phyloP scores from a whole-genome alignment of 768 basidiomycete genomes.

The Boletus speciosus region DNA sequence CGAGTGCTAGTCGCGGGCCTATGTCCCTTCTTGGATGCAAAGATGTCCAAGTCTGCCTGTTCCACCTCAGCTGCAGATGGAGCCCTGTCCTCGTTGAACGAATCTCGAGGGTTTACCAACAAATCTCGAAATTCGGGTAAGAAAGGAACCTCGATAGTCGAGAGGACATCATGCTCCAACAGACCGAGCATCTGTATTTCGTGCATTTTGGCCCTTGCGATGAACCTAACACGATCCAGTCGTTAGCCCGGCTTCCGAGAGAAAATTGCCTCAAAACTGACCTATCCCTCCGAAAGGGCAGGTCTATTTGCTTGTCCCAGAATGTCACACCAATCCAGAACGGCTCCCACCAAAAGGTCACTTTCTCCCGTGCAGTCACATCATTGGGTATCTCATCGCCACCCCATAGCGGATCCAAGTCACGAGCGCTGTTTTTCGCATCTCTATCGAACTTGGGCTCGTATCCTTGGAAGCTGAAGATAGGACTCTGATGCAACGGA shows the following conservation, averaged over 20 bases:
- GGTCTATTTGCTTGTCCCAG: conserved; percentile 85
- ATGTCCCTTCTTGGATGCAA: conserved; percentile 46
- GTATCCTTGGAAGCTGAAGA: conserved; percentile 81
- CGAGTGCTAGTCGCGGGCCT: conserved; percentile 31
- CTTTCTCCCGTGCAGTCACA: conserved; percentile 39
- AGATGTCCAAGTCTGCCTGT: conserved; percentile 69
- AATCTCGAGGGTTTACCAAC: conserved; percentile 31
- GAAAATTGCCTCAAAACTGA: conserved; percentile 24
- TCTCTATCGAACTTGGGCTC: conserved; percentile 56
- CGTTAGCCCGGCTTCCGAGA: background rate
- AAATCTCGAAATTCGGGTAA: conserved; percentile 45
- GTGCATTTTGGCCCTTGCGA: conserved; percentile 95
- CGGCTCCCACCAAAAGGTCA: conserved; percentile 85
- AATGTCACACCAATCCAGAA: conserved; percentile 81
- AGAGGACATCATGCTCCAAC: conserved; percentile 85
- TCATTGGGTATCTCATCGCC: conserved; percentile 48
- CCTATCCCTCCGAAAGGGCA: conserved; percentile 80
- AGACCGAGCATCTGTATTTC: conserved; percentile 94
- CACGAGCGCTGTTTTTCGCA: conserved; percentile 43
- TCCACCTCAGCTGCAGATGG: conserved; percentile 59
- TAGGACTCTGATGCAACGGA: conserved; percentile 88
- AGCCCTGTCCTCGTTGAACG: conserved; percentile 32
- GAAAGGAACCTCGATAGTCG: conserved; percentile 84
- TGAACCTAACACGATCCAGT: conserved; percentile 55
- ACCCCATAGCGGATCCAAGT: conserved; percentile 73